phyloP scores from a whole-genome alignment of 306 rosid genomes.

The Cicer chorassanicum region DNA sequence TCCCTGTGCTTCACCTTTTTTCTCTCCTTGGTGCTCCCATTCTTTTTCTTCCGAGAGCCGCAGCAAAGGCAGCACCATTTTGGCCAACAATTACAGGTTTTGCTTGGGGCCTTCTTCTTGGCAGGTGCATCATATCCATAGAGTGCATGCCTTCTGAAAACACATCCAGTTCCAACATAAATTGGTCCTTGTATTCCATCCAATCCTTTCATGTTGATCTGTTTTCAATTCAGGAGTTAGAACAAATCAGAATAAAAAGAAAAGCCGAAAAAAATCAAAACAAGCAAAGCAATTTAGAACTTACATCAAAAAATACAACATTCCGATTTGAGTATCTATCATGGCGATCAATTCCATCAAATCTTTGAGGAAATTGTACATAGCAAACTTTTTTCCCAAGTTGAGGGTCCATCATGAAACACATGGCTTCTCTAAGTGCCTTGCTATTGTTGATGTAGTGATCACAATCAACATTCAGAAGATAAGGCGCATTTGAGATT shows the following conservation, averaged over 20 bases:
- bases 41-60: constrained; percentile 63
- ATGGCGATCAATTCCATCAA: constrained; percentile 82
- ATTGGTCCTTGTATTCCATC: constrained; percentile 87
- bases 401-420: constrained; percentile 90
- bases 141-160: constrained; percentile 75
- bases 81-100: constrained; percentile 84
- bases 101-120: constrained; percentile 70
- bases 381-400: constrained; percentile 78
- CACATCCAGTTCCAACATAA: constrained; percentile 86
- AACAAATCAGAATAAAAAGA: background rate
- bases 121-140: constrained; percentile 77
- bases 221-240: constrained; percentile 44
- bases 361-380: constrained; percentile 87
- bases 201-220: constrained; percentile 87
- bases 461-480: constrained; percentile 82
- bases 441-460: constrained; percentile 86
- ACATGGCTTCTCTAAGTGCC: constrained; percentile 87
- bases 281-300: constrained; percentile 38
- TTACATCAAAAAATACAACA: constrained; percentile 81
- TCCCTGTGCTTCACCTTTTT: constrained; percentile 64
- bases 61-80: constrained; percentile 72
- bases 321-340: constrained; percentile 86
- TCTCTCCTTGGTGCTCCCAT: constrained; percentile 56
- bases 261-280: background rate
- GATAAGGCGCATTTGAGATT: constrained; percentile 75